Evolutionary conservation across 2,329 filamentous ascomycete species (phyloP), one percentile per base, ranked within the genome.

Genomic region (Claviceps sorghi): DNA sequence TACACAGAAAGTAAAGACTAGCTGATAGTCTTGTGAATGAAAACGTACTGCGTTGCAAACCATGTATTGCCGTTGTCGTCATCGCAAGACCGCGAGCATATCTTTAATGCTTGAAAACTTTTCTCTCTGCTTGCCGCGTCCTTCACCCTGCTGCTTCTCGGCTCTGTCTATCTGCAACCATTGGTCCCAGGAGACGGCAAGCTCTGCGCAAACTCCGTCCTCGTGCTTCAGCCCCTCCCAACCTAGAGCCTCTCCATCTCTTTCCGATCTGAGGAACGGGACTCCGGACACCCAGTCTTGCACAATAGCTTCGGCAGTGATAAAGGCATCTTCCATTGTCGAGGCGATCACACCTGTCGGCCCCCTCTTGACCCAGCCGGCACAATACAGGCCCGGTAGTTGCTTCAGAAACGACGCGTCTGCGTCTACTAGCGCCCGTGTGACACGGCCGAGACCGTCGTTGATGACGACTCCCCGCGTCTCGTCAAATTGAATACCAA

Each of bases 301-400:
- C 0, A 79, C 79, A 56, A 98, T 86, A 2, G 84, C 81, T 63
- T 96, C 90, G 1, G 83, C 93, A 0, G 89, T 95, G 9, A 79
- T 77, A 61, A 97, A 98, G 0, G 93, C 91, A 65, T 98, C 93
- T 54, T 85, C 80, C 88, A 98, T 95, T 0, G 93, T 98, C 32
- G 84, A 89, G 1, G 91, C 91, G 65, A 98, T 98, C 3, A 97
- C 90, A 2, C 93, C 93, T 0, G 89, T 96, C 0, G 93, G 91
- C 0, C 93, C 93, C 38, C 85, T 80, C 71, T 97, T 97, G 10
- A 96, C 89, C 93, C 93, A 98, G 0, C 93, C 93, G 17, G 91
- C 86, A 58, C 89, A 95, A 69, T 98, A 98, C 30, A 95, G 67
- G 0, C 91, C 88, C 0, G 83, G 80, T 62, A 58, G 72, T 61